Evolutionary conservation across 768 basidiomycete species (phyloP).

Genomic region (Rhodocollybia butyracea): DNA sequence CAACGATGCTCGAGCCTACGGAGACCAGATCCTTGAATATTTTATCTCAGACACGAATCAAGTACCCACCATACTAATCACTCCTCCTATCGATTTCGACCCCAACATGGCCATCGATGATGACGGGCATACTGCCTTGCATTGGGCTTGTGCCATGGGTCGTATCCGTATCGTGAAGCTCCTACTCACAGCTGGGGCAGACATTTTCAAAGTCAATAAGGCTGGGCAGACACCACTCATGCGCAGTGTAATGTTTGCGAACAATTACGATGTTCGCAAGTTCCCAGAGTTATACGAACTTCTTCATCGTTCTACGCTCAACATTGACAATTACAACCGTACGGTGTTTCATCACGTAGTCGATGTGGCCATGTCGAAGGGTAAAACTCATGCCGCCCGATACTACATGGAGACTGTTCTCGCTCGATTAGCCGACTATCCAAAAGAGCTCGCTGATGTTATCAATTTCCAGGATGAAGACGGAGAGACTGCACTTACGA

Average conservation of each 20-base stretch:
- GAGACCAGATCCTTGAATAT: slow-evolving; percentile 95
- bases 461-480: slow-evolving; percentile 99
- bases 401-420: slow-evolving; percentile 99
- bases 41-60: slow-evolving; percentile 97
- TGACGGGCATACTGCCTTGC: slow-evolving; percentile 93
- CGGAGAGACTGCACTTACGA: slow-evolving; percentile 94
- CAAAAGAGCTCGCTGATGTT: slow-evolving; percentile 93
- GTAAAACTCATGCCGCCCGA: slow-evolving; percentile 94
- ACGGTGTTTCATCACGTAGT: slow-evolving; percentile 98
- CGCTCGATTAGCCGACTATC: slow-evolving; percentile 83
- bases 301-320: slow-evolving; percentile 94
- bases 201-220: slow-evolving; percentile 95
- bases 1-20: slow-evolving; percentile 69
- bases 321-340: slow-evolving; percentile 96
- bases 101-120: slow-evolving; percentile 97
- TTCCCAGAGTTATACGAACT: slow-evolving; percentile 97
- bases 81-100: slow-evolving; percentile 88
- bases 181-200: slow-evolving; percentile 88
- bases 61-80: slow-evolving; percentile 82
- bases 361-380: slow-evolving; percentile 95
- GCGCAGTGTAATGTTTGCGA: slow-evolving; percentile 99
- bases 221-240: slow-evolving; percentile 96
- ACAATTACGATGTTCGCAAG: slow-evolving; percentile 99
- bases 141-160: slow-evolving; percentile 99
- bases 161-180: slow-evolving; percentile 94